phyloP scores from a whole-genome alignment of 1,284 basidiomycete species.

The Cryptococcus hybrid region DNA sequence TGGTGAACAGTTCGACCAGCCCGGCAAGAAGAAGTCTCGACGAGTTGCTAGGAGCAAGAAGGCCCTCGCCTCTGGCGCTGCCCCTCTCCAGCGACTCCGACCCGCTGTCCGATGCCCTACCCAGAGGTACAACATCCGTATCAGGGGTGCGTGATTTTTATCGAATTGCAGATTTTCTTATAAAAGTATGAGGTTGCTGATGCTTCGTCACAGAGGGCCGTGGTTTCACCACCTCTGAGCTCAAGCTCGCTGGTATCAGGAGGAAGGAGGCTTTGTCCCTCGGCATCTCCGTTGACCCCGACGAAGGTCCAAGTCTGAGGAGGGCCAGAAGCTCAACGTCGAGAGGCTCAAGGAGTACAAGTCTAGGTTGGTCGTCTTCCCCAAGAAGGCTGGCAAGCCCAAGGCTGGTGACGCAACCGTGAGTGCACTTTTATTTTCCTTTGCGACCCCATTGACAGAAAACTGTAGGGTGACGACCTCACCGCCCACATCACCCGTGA shows the following conservation, averaged over 20 bases:
- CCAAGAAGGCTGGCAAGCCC: slow-evolving; percentile 91
- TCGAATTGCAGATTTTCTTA: neutral
- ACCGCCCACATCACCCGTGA: slow-evolving; percentile 72
- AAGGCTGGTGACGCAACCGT: slow-evolving; percentile 92
- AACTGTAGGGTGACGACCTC: slow-evolving; percentile 74
- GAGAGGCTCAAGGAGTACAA: slow-evolving; percentile 95
- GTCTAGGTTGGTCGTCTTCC: slow-evolving; percentile 76
- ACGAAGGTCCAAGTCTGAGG: slow-evolving; percentile 95
- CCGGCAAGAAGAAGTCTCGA: slow-evolving; percentile 95
- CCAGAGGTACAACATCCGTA: slow-evolving; percentile 97
- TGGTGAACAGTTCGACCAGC: slow-evolving; percentile 97
- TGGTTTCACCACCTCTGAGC: slow-evolving; percentile 92
- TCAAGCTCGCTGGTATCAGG: slow-evolving; percentile 95
- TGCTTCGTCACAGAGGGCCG: slow-evolving; percentile 66
- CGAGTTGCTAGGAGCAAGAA: slow-evolving; percentile 90
- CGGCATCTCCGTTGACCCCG: slow-evolving; percentile 95
- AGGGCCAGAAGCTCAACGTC: slow-evolving; percentile 94
- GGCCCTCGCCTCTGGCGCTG: slow-evolving; percentile 87
- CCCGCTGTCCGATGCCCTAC: slow-evolving; percentile 97
- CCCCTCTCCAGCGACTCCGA: slow-evolving; percentile 87
- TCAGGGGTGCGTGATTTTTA: slow-evolving; percentile 58
- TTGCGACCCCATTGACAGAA: slow-evolving; percentile 6
- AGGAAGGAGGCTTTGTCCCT: slow-evolving; percentile 91
- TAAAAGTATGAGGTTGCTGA: neutral
- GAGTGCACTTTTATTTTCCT: slow-evolving; percentile 46